Conservation (phyloP, 768 basidiomycete species). For the Xerocomellus amylosporus region DNA sequence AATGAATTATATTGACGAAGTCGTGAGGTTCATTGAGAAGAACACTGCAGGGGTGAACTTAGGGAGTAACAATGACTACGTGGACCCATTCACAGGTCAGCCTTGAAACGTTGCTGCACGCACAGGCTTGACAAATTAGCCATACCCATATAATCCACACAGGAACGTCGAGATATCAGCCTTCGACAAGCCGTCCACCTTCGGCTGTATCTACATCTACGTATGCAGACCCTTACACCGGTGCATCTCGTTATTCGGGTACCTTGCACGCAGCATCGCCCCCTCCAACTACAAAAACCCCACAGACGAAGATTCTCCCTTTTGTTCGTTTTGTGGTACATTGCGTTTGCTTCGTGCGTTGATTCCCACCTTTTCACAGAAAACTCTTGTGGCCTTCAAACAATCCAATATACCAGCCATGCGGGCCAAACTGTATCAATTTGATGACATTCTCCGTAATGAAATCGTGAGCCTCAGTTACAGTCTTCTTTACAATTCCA, state of each 20-base stretch:
- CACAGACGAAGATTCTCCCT: conserved; percentile 45
- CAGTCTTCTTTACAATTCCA: background rate
- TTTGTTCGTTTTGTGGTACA: conserved; percentile 38
- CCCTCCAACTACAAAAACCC: conserved; percentile 29
- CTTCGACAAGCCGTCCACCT: conserved; percentile 35
- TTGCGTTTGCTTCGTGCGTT: background rate
- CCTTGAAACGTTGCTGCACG: background rate
- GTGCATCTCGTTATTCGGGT: conserved; percentile 59
- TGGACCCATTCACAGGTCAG: conserved; percentile 89
- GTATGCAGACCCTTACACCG: conserved; percentile 70
- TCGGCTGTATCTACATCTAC: conserved; percentile 34
- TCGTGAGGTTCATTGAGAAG: conserved; percentile 91
- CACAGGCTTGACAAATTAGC: background rate
- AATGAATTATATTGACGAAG: conserved; percentile 77
- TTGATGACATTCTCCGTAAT: conserved; percentile 62
- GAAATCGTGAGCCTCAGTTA: conserved; percentile 55
- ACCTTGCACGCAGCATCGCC: conserved; percentile 37
- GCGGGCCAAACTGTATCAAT: conserved; percentile 73
- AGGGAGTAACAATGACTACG: conserved; percentile 57
- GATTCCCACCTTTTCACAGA: conserved; percentile 36
- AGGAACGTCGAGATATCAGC: conserved; percentile 67
- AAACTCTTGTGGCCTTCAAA: conserved; percentile 72
- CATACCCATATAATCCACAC: background rate
- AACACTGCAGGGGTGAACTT: conserved; percentile 79
- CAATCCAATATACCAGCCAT: conserved; percentile 80